A percentile compares a stretch with the other conserved stretches of the same genome.
Evolutionary conservation across 116 monocot genomes (phyloP).

Genomic region (Phalaenopsis hybrid): DNA sequence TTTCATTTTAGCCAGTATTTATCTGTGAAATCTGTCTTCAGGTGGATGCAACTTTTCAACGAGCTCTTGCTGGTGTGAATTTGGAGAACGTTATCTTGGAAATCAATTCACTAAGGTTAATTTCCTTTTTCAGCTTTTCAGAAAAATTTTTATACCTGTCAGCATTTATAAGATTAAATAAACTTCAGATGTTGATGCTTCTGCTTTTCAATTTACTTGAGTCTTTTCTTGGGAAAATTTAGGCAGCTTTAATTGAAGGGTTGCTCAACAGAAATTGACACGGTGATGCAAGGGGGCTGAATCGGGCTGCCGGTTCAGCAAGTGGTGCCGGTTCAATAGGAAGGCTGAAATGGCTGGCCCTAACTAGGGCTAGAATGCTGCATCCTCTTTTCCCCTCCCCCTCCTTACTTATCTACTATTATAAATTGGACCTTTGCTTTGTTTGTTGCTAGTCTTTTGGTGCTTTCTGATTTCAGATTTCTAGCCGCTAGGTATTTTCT

Average conservation of each 20-base stretch:
- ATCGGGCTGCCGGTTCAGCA: no score
- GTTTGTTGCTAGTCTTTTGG: no score
- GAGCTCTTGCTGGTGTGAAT: conserved; percentile 66
- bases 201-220: neutral
- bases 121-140: neutral
- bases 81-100: conserved; percentile 79
- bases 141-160: neutral
- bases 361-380: no score
- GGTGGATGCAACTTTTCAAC: conserved; percentile 93
- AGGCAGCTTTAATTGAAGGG: neutral
- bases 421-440: no score
- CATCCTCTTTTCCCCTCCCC: no score
- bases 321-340: no score
- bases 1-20: neutral
- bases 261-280: neutral
- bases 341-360: no score
- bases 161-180: neutral
- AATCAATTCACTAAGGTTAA: conserved; percentile 85
- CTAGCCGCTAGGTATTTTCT: no score
- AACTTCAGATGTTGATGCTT: neutral
- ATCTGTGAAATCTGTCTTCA: conserved; percentile 17
- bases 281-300: no score
- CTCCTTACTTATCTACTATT: no score
- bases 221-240: neutral
- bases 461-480: no score